Base-by-base conservation (phyloP, 129 eudicot genomes). In the Pittosporum tobira region DNA sequence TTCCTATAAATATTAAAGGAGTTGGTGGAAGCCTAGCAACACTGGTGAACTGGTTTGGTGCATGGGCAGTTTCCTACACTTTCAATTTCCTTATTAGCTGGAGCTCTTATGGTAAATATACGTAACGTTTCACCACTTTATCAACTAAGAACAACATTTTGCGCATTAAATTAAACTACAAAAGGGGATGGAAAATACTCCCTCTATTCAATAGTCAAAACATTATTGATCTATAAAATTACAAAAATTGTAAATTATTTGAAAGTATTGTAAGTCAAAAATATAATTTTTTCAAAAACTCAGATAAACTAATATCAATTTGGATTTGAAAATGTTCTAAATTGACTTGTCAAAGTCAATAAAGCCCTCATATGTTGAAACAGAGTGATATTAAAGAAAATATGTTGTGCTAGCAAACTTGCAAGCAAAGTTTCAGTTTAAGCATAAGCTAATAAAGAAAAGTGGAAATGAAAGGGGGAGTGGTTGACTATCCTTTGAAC, bases 41-140 rank as follows among this genome's bases (percentile, higher is more conserved):
- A 2, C 76, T 84, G 5, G 68, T 55, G 55, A 79, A 84, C 54
- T 84, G 94, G 87, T 84, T 80, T 13, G 80, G 81, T 16, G 80
- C 87, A n/a, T 84, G 94, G 87, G 67, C 64, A 15, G 63, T 79
- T 50, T 84, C 94, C 8, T 84, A 76, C 71, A 70, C 81, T 38
- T 84, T 79, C 77, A 84, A 77, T 72, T 84, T 79, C 50, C 82
- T 84, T 57, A 71, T 79, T 68, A 63, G 70, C 66, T 84, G 94
- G 94, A 84, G 87, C 66, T 77, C 94, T 4, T 80, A 73, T 18
- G 94, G 94, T 80, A 68, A 66, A 4, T 19, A 22, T 51, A 6
- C 48, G 29, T 45, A 26, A 24, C 4, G 26, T 57, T 30, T 38
- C 18, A 14, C 16, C 11, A 25, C 4, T 26, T 59, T 23, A 11